Evolutionary conservation across 441 rosid genomes (phyloP), one percentile per base, ranked within the genome.

Genomic region (Cnidoscolus chayamansa): DNA sequence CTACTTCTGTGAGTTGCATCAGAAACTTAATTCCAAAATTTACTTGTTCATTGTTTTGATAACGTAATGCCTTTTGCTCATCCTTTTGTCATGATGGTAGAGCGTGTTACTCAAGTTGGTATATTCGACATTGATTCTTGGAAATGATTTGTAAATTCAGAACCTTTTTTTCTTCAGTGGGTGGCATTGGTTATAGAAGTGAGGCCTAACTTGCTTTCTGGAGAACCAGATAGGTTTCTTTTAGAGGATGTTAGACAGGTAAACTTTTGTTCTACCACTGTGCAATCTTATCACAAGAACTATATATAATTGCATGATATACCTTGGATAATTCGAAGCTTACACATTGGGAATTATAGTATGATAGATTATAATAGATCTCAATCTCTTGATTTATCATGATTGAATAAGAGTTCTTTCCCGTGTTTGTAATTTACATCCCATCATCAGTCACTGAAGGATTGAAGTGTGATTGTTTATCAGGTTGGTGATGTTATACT

Each of bases 401-500:
- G 53, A 49, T 68, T 37, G 35, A 50, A 54, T 11, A 68, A 56
- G 56, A 17, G 12, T 12, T 37, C 37, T 37, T 58, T 9, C 9
- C 9, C 17, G 19, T 49, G 58, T 6, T 32, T 49, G 49, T 49
- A 20, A 32, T 60, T 71, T 17, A n/a, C 45, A 58, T 5, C 20
- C 4, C 32, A 20, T 70, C 57, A 32, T 60, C 13, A 10, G 63
- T 67, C 32, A n/a, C 54, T 58, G 37, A 19, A 32, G 69, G 50
- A 50, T 67, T 55, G 19, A 37, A 74, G 20, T 53, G 54, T 48
- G 60, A 60, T 68, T 56, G 30, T 68, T 25, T 79, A 54, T 70
- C 82, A 92, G 97, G 91, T 94, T 43, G 98, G 95, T 78, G 97
- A 90, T 82, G 95, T 94, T 43, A 84, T 92, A 68, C 97, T 94